These are phyloP conservation scores for Endotrypanum monterogeii DNA, from an alignment of 208 protist genomes.

Conservation along the genomic window DNA sequence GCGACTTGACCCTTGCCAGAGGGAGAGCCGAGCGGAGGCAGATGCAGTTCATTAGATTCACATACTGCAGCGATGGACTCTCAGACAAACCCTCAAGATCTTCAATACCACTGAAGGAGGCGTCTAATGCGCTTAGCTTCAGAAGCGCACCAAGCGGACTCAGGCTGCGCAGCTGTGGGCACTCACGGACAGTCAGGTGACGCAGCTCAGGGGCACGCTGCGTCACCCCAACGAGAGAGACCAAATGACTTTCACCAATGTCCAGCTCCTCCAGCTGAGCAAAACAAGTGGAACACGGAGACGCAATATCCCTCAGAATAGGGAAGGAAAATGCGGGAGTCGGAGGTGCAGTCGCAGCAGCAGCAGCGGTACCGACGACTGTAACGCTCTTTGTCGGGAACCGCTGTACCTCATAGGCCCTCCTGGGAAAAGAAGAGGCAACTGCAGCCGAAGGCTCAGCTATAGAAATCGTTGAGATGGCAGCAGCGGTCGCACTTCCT, in stretches of 20 bases:
- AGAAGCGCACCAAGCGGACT: constrained; percentile 17
- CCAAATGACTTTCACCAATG: constrained; percentile 21
- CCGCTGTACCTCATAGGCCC: neutral
- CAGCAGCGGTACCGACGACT: neutral
- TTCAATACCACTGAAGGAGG: constrained; percentile 18
- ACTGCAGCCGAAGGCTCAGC: neutral
- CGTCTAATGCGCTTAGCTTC: constrained; percentile 15
- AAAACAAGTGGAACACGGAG: neutral
- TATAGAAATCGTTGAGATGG: neutral
- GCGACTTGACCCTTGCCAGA: constrained; percentile 21
- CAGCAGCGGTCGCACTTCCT: neutral
- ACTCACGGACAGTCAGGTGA: constrained; percentile 24
- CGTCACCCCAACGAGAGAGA: constrained; percentile 3
- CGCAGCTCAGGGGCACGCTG: constrained; percentile 22
- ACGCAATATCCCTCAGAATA: neutral
- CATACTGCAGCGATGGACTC: constrained; percentile 20
- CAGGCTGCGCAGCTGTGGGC: constrained; percentile 23
- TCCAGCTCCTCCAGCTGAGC: constrained; percentile 26
- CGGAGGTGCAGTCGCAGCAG: neutral
- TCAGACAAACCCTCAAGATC: constrained; percentile 21
- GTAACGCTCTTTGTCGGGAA: neutral
- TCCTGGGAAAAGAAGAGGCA: too few relatives aligned
- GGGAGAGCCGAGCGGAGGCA: constrained; percentile 22
- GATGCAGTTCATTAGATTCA: constrained; percentile 29
- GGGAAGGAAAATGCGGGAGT: neutral